Evolutionary conservation across 1,284 basidiomycete species (phyloP).

Genomic region (Trichosporon sp.): DNA sequence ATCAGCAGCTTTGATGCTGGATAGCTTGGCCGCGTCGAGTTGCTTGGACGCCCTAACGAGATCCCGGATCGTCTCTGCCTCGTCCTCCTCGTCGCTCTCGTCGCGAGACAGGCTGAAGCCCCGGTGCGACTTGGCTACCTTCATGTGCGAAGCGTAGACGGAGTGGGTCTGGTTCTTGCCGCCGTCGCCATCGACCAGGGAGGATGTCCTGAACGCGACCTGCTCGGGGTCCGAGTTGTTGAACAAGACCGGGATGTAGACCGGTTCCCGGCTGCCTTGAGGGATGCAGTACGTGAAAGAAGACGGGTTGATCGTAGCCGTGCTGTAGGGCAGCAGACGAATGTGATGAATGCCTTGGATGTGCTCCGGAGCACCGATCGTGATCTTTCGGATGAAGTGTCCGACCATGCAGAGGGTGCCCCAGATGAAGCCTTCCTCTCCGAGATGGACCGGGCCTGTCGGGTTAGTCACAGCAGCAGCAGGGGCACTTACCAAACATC

Average conservation of each 20-base stretch:
- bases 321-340: slow-evolving; percentile 40
- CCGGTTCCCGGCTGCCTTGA: slow-evolving; percentile 30
- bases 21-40: slow-evolving; percentile 49
- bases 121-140: slow-evolving; percentile 16
- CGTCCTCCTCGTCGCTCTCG: slow-evolving; percentile 57
- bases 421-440: slow-evolving; percentile 21
- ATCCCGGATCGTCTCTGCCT: slow-evolving; percentile 52
- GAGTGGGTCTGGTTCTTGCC: slow-evolving; percentile 22
- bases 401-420: slow-evolving; percentile 10
- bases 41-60: slow-evolving; percentile 20
- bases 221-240: slow-evolving; percentile 80
- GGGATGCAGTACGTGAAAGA: slow-evolving; percentile 45
- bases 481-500: slow-evolving; percentile 26
- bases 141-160: slow-evolving; percentile 25
- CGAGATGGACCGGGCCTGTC: slow-evolving; percentile 16
- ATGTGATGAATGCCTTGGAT: slow-evolving; percentile 42
- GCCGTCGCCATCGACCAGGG: slow-evolving; percentile 56
- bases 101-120: slow-evolving; percentile 29
- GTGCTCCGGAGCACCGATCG: slow-evolving; percentile 28
- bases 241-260: slow-evolving; percentile 55
- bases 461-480: not conserved
- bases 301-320: slow-evolving; percentile 46
- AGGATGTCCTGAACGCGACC: slow-evolving; percentile 69
- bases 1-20: slow-evolving; percentile 36
- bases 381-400: slow-evolving; percentile 1